Percentiles rank a stretch among this genome's conserved stretches.
phyloP scores from a whole-genome alignment of 2,329 filamentous ascomycete genomes.

The Mollisiaceae sp. region DNA sequence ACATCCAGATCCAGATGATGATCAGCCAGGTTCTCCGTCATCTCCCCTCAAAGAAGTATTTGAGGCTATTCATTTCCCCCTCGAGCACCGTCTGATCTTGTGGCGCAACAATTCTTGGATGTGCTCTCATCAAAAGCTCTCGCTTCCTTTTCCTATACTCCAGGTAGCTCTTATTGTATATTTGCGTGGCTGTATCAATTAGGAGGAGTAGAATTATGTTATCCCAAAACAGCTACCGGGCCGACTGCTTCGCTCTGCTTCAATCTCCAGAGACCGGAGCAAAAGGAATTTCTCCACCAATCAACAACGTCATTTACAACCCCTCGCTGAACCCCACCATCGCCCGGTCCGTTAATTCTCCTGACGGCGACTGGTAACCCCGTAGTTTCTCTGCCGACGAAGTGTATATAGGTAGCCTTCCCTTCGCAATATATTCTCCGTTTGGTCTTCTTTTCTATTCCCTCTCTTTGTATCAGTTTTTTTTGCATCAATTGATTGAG shows the following conservation, averaged over 20 bases:
- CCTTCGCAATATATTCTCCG: not conserved
- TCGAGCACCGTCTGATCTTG: not conserved
- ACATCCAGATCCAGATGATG: not conserved
- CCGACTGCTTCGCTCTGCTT: conserved; percentile 1
- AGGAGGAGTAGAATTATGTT: not conserved
- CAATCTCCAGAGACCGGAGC: conserved; percentile 4
- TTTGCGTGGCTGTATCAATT: not conserved
- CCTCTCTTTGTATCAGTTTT: not conserved
- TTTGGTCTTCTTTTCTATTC: conserved; percentile 7
- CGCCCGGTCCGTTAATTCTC: conserved; percentile 14
- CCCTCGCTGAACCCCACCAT: conserved; percentile 21
- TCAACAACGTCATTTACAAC: conserved; percentile 16
- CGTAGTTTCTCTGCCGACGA: conserved; percentile 6
- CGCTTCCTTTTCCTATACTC: not conserved
- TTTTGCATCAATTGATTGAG: not conserved
- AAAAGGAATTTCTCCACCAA: conserved; percentile 30
- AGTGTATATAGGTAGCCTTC: conserved; percentile 10
- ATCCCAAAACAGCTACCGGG: not conserved
- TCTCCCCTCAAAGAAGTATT: not conserved
- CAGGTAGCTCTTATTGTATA: not conserved
- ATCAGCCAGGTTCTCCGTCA: conserved; percentile 11
- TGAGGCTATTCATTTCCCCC: conserved; percentile 4
- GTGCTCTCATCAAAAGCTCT: not conserved
- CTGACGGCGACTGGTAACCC: conserved; percentile 10
- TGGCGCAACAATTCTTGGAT: not conserved